These are phyloP conservation scores for Lachnellula cervina DNA, from an alignment of 2,329 filamentous ascomycete species.

Conservation along the genomic window DNA sequence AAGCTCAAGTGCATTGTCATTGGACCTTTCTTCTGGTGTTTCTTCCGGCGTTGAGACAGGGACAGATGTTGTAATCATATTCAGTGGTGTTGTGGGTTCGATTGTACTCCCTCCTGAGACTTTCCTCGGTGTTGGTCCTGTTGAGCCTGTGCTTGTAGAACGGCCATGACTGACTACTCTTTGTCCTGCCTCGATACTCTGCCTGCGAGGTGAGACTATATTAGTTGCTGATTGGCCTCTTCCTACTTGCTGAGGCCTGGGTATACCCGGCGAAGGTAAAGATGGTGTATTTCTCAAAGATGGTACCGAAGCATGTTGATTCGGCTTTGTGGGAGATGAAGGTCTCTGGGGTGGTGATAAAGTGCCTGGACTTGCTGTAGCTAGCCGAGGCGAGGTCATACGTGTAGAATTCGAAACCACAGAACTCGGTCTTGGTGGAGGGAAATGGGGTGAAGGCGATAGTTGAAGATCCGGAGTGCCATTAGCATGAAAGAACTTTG, in stretches of 20 bases:
- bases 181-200: conserved; percentile 19
- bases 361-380: conserved; percentile 27
- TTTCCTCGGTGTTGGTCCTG: conserved; percentile 19
- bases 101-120: conserved; percentile 18
- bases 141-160: conserved; percentile 26
- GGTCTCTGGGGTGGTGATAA: conserved; percentile 39
- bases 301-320: conserved; percentile 24
- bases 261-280: conserved; percentile 21
- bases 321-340: conserved; percentile 47
- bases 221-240: conserved; percentile 24
- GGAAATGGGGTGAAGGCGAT: conserved; percentile 31
- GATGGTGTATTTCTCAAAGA: conserved; percentile 19
- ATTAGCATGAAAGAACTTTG: conserved; percentile 75
- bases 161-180: conserved; percentile 21
- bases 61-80: conserved; percentile 15
- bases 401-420: conserved; percentile 43
- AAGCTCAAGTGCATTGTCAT: conserved; percentile 4
- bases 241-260: conserved; percentile 17
- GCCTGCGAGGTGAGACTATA: conserved; percentile 14
- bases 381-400: conserved; percentile 38
- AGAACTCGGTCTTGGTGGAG: conserved; percentile 41
- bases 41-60: conserved; percentile 24
- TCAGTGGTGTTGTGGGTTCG: conserved; percentile 20
- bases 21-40: conserved; percentile 5
- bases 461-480: conserved; percentile 49